Conservation (phyloP, 179 eudicot species). For the Gypsophila paniculata region DNA sequence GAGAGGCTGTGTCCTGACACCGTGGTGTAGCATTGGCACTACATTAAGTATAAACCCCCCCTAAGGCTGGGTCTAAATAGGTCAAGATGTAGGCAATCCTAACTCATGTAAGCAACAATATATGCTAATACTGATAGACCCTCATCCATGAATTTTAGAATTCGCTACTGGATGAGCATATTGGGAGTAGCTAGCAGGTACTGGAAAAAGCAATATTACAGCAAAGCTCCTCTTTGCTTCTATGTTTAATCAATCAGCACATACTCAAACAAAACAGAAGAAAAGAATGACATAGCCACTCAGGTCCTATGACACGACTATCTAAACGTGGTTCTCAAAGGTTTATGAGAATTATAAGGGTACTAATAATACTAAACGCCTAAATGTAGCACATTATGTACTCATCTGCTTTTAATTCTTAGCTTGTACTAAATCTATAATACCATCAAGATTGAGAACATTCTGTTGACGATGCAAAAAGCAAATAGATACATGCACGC, state of each 20-base stretch:
- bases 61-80: neutral
- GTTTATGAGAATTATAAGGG: neutral
- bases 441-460: neutral
- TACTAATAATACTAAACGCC: neutral
- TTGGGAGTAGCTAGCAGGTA: slow-evolving; percentile 5
- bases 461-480: neutral
- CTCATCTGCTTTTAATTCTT: neutral
- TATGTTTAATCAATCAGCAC: neutral
- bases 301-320: neutral
- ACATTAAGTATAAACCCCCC: neutral
- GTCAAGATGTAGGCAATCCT: neutral
- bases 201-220: neutral
- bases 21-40: neutral
- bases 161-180: neutral
- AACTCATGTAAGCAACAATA: neutral
- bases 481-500: neutral
- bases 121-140: neutral
- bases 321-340: neutral
- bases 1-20: no score
- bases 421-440: neutral
- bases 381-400: neutral
- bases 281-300: neutral
- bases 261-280: neutral
- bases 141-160: neutral
- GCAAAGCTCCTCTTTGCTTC: neutral